Evolutionary conservation across 257 asterid genomes (phyloP).

Genomic region (Scutellaria minor): DNA sequence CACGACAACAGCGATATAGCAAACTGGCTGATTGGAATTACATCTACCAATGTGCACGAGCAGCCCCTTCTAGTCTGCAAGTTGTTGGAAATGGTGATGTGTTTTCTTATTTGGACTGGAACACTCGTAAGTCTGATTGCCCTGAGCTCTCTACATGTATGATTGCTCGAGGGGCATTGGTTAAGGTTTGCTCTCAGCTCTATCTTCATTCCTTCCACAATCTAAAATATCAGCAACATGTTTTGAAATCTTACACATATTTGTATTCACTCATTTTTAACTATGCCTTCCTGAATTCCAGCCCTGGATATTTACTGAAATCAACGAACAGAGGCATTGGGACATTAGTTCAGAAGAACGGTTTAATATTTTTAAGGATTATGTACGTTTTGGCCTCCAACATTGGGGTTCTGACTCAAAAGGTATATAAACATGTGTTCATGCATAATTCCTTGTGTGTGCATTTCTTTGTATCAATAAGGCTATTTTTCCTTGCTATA

Average conservation of each 20-base stretch:
- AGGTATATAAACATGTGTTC: constrained; percentile 50
- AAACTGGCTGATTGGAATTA: constrained; percentile 96
- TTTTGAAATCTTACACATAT: constrained; percentile 9
- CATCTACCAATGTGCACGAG: constrained; percentile 64
- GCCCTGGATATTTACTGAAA: constrained; percentile 99
- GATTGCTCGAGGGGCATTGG: constrained; percentile 92
- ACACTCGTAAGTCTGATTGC: constrained; percentile 68
- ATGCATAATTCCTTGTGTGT: not conserved
- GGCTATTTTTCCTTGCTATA: not conserved
- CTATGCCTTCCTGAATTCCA: constrained; percentile 39
- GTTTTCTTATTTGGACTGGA: constrained; percentile 89
- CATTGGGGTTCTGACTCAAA: constrained; percentile 99
- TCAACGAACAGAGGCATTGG: constrained; percentile 99
- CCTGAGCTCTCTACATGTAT: constrained; percentile 90
- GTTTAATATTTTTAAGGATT: constrained; percentile 78
- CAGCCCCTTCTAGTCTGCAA: constrained; percentile 71
- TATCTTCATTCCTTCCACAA: constrained; percentile 19
- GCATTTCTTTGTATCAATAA: not conserved
- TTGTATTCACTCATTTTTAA: constrained; percentile 6
- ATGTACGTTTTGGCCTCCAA: constrained; percentile 77
- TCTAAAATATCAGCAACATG: constrained; percentile 13
- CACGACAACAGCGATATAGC: constrained; percentile 94
- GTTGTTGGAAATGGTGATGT: constrained; percentile 96
- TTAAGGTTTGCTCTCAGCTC: constrained; percentile 65
- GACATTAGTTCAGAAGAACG: constrained; percentile 90